Evolutionary conservation across 371 early-diverging fungal species (phyloP), one percentile per base, ranked within the genome.

Genomic region (Zopfochytrium polystomum): DNA sequence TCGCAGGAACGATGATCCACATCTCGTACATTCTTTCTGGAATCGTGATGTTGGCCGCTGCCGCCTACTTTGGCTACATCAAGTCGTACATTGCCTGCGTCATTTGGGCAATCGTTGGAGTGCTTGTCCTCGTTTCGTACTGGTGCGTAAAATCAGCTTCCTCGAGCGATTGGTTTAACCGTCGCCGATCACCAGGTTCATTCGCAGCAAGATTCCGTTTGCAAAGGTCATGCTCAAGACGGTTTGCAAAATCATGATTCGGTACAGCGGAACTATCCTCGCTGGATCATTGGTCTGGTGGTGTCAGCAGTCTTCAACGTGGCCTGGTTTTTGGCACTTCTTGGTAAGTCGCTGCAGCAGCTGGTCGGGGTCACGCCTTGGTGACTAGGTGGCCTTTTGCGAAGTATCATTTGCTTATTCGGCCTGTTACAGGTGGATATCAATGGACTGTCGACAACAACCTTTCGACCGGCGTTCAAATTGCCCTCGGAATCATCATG

Each of bases 11-110:
- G 15, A 23, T 66, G 2, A 66, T 66, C 66, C 55, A 55, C 42
- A 55, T 66, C 57, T 58, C 66, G 22, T 66, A 66, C 61, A 52
- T 62, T 29, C n/a, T 60, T 51, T 60, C 61, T 44, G 26, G 55
- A 22, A 11, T 49, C 23, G 25, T 66, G 25, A 25, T 60, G 23
- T 22, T 56, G 13, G 60, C 33, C 15, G n/a, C 51, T n/a, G 53
- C 56, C 32, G 61, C 43, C 25, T 56, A 42, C 56, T 47, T 31
- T 42, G n/a, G 35, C 33, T 43, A 50, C 42, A 6, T 38, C 26
- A 6, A 52, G 4, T 4, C 34, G 33, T 42, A 15, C 11, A 32
- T 60, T 26, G 51, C 50, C 7, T 54, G 20, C 27, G 44, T 49
- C 33, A 60, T 66, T 23, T 60, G 42, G 43, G 51, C 30, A n/a